These are phyloP conservation scores for Clarireedia homoeocarpa DNA, from an alignment of 2,329 filamentous ascomycete genomes.

Conservation along the genomic window DNA sequence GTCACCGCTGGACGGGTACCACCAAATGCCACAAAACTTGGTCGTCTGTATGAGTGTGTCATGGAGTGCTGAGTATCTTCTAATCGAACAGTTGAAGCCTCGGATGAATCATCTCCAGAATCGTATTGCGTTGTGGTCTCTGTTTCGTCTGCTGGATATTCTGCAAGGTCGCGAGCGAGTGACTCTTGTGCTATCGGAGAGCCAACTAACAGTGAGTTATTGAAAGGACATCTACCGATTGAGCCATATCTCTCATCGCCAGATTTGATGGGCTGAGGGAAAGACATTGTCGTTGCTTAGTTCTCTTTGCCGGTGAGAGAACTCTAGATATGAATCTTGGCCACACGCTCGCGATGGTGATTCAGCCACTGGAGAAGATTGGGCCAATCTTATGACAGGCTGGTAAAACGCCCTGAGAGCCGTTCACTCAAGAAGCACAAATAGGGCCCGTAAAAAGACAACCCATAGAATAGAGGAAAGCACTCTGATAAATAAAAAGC, in stretches of 20 bases:
- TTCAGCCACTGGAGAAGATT: too few relatives aligned
- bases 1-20: constrained; percentile 64
- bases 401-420: too few relatives aligned
- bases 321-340: neutral
- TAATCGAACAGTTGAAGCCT: constrained; percentile 30
- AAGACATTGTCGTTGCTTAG: constrained; percentile 20
- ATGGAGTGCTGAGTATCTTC: constrained; percentile 39
- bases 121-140: constrained; percentile 33
- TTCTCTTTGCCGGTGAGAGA: neutral
- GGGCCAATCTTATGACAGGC: too few relatives aligned
- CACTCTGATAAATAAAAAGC: too few relatives aligned
- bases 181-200: constrained; percentile 61
- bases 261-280: constrained; percentile 19
- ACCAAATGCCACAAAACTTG: constrained; percentile 67
- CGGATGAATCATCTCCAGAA: constrained; percentile 32
- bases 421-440: too few relatives aligned
- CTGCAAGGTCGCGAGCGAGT: constrained; percentile 58
- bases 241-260: constrained; percentile 11
- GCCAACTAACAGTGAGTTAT: constrained; percentile 43
- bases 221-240: constrained; percentile 29
- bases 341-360: too few relatives aligned
- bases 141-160: constrained; percentile 51
- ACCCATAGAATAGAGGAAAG: too few relatives aligned
- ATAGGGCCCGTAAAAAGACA: too few relatives aligned
- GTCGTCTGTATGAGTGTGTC: constrained; percentile 63